Base-by-base conservation (phyloP, 2,329 filamentous ascomycete species). In the Diaporthe sp. region DNA sequence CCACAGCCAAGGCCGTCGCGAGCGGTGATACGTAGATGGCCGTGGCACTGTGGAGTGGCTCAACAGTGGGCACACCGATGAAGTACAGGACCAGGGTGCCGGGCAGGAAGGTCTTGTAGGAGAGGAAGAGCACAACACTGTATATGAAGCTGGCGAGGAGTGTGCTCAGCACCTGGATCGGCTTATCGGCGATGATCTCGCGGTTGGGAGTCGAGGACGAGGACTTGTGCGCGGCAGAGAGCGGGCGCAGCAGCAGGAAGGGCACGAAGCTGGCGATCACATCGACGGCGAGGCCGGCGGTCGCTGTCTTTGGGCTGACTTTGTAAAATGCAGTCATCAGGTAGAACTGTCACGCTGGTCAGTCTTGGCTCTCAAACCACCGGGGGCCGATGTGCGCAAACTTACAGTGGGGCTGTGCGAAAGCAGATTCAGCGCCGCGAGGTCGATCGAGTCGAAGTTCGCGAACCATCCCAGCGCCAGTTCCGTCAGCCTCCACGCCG, bases 251-350 rank as follows among this genome's bases (percentile, higher is more conserved):
- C 58, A 97, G 88, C 76, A 90, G 88, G 84, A 97, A 96, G 1
- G 96, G 95, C 39, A 94, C 81, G 57, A 92, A 92, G 57, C 91
- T 91, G 3, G 94, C 91, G 76, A 92, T 80, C 71, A 94, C 86
- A 79, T 96, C 94, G 80, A 96, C 93, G 46, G 85, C 83, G 70
- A 95, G 88, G 49, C 91, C 91, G 53, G 90, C 86, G 42, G 92
- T 80, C 28, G 92, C 88, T 0, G 93, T 93, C 72, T 86, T 83
- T 37, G 90, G 86, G 37, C 90, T 89, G 79, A 97, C 88, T 49
- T 88, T 85, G 88, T 97, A 98, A 86, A 97, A 98, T 71, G 92
- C 92, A 42, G 88, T 88, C 39, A 98, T 88, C 58, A 98, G 91
- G 81, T 94, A 94, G 77, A 94, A 91, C 91, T 92, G 78, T 49